Evolutionary conservation across 140 eudicot species (phyloP).

Genomic region (Erigeron philadelphicus): DNA sequence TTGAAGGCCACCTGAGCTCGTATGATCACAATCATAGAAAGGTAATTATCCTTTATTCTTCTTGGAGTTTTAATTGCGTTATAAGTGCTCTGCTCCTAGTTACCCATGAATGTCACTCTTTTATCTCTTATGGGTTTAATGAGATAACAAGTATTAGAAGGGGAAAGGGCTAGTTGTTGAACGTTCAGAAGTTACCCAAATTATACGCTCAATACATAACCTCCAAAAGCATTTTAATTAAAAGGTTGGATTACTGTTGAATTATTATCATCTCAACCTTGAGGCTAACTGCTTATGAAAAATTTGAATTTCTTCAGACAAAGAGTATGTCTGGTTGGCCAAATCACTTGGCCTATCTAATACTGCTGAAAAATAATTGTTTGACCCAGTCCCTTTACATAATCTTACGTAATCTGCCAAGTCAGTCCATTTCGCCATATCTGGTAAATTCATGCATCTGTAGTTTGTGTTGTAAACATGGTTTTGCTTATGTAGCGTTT

Average conservation of each 20-base stretch:
- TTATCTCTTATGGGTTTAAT: neutral
- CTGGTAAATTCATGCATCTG: neutral
- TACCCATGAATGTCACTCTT: neutral
- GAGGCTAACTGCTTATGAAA: no score
- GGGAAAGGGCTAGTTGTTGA: neutral
- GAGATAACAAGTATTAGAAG: conserved; percentile 1
- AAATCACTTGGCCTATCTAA: neutral
- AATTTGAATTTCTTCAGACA: neutral
- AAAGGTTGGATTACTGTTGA: neutral
- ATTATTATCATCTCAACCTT: neutral
- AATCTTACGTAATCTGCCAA: neutral
- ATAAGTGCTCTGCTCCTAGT: neutral
- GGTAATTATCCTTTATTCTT: conserved; percentile 32
- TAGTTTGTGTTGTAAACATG: neutral
- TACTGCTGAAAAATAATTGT: neutral
- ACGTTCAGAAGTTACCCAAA: neutral
- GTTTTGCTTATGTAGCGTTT: conserved; percentile 50
- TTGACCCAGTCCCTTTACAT: neutral
- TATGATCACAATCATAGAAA: conserved; percentile 97
- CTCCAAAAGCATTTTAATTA: neutral
- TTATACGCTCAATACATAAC: neutral
- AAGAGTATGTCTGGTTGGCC: neutral
- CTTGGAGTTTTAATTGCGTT: neutral
- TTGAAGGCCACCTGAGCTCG: conserved; percentile 96
- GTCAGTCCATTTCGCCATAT: neutral